Evolutionary conservation across 805 yeast species (phyloP), one percentile per base, ranked within the genome.

Genomic region (Cyberlindnera saturnus): DNA sequence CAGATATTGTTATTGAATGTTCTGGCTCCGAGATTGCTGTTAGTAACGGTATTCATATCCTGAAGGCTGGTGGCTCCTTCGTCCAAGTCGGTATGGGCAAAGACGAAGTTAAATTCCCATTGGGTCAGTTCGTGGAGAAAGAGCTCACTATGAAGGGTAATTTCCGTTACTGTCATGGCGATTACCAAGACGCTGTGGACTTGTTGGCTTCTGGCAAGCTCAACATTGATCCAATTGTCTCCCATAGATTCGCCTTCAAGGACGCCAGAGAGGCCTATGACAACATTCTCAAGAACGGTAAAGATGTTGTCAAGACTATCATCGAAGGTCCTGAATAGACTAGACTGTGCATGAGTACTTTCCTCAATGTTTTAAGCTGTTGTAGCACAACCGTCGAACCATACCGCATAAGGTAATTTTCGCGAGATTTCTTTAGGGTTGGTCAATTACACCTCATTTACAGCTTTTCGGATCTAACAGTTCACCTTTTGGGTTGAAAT

Each of bases 31-130:
- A 78, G 54, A 73, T 76, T 30, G 86, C 93, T 52, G 81, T 87
- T 49, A 73, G 77, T 49, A 71, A 80, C 49, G 93, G 87, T 40
- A 73, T 87, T 37, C 67, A 73, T 41, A 71, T 77, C 32, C 68
- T 86, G 45, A 74, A 66, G 40, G 70, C 78, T 30, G 88, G 86
- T 44, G 96, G 95, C 18, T 69, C 80, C 39, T 80, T 73, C 55
- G 88, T 86, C 30, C 96, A 86, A 64, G 91, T 86, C 30, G 96
- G 96, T 35, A 85, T 85, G 79, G 91, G 95, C 20, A 76, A 74
- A 35, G 81, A 78, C 34, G 70, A 75, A 37, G 72, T 86, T 47
- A 71, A 73, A 44, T 82, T 88, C 74, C 96, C 96, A 44, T 76
- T 88, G 55, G 77, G 85, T 7, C 77, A 73, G 46, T 66, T 87